These are phyloP conservation scores for Neoboletus brunneissimus DNA, from an alignment of 768 basidiomycete genomes.

Conservation along the genomic window DNA sequence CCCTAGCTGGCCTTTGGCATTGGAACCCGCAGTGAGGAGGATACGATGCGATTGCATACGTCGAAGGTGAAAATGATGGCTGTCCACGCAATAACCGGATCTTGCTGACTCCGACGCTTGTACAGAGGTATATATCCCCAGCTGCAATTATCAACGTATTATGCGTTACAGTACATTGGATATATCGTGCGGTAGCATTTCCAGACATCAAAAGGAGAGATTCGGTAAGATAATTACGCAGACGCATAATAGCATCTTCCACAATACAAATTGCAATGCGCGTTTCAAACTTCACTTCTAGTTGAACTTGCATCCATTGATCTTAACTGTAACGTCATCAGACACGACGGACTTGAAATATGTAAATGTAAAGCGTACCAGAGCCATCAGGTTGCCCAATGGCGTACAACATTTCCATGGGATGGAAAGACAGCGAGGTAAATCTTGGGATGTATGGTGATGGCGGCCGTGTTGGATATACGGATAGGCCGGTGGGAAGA, in stretches of 20 bases:
- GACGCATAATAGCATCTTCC: not conserved
- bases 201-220: slow-evolving; percentile 9
- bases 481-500: slow-evolving; percentile 53
- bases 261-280: not conserved
- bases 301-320: slow-evolving; percentile 55
- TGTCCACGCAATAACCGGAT: not conserved
- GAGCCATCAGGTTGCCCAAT: slow-evolving; percentile 70
- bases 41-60: not conserved
- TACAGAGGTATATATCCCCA: not conserved
- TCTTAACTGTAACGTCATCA: slow-evolving; percentile 41
- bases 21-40: slow-evolving; percentile 47
- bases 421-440: slow-evolving; percentile 76
- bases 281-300: slow-evolving; percentile 1
- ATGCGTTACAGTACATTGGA: slow-evolving; percentile 19
- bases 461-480: slow-evolving; percentile 54
- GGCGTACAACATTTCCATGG: slow-evolving; percentile 81
- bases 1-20: slow-evolving; percentile 48
- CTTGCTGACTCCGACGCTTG: not conserved
- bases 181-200: slow-evolving; percentile 11
- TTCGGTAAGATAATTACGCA: slow-evolving; percentile 14
- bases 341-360: not conserved
- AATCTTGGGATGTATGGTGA: slow-evolving; percentile 59
- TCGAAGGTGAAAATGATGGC: not conserved
- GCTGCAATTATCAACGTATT: not conserved
- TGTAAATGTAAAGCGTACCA: slow-evolving; percentile 34